Evolutionary conservation across 768 basidiomycete species (phyloP), one percentile per base, ranked within the genome.

Genomic region (Tylopilus plumbeoviolaceoides): DNA sequence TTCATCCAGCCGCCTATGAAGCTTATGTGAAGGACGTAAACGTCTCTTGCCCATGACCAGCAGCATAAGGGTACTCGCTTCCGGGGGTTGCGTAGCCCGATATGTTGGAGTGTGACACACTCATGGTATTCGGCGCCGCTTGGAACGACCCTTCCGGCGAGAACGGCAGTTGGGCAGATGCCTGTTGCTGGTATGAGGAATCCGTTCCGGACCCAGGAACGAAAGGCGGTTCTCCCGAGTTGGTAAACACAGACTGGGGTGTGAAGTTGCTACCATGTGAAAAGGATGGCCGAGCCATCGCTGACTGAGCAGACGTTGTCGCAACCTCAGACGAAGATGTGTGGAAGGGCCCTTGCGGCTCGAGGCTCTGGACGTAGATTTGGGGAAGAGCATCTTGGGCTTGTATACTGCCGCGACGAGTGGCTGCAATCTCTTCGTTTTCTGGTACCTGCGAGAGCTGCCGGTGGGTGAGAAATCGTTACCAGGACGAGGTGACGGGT

Each of bases 341-440:
- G 5, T 59, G 28, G 33, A 58, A 68, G 28, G 61, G 17, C 3
- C 41, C 50, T 9, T 54, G 67, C 3, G 51, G 6, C 27, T 63
- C 58, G 17, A 57, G 47, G 43, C 44, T 55, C 44, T 55, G 65
- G 17, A 63, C 59, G 36, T 61, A 65, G 23, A 68, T 55, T 2
- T 64, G 60, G 3, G 67, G 55, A 7, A 67, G 44, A 0, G 58
- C 33, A 17, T 68, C 61, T 18, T 49, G 60, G 0, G 50, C 36
- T 6, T 62, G 61, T 33, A 69, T 59, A 17, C 68, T 69, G 11
- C 56, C 60, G 4, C 69, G 70, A 14, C 69, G 66, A 1, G 58
- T 58, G 9, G 45, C 27, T 4, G 30, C 31, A 2, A 69, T 54
- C 30, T 68, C 67, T 2, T 55, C 60, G 8, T 51, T 61, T 45